phyloP scores from a whole-genome alignment of 2,329 filamentous ascomycete species.

The Stagonosporopsis vannaccii region DNA sequence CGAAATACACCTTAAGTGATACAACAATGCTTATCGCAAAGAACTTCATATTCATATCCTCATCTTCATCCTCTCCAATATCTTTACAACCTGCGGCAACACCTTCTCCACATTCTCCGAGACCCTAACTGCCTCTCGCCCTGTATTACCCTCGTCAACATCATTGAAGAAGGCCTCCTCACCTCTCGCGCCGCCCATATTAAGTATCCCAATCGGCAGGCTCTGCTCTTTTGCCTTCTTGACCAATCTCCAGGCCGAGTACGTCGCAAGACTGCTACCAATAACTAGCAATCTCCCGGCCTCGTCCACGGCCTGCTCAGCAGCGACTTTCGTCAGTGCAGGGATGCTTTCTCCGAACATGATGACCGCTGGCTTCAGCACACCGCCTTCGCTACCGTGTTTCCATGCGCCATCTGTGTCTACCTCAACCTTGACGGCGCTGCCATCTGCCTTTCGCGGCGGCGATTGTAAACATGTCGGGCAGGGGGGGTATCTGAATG shows the following conservation, averaged over 20 bases:
- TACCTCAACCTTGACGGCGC: slow-evolving; percentile 63
- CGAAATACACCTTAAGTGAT: background rate
- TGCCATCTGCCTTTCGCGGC: slow-evolving; percentile 65
- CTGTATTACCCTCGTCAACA: slow-evolving; percentile 55
- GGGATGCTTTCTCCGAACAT: slow-evolving; percentile 96
- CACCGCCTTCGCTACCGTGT: slow-evolving; percentile 63
- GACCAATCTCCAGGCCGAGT: slow-evolving; percentile 90
- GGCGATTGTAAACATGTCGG: slow-evolving; percentile 76
- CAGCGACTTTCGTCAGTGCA: slow-evolving; percentile 71
- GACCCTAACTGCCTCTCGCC: slow-evolving; percentile 49
- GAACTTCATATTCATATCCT: background rate
- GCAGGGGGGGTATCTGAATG: slow-evolving; percentile 90
- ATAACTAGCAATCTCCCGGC: slow-evolving; percentile 77
- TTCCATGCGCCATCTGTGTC: slow-evolving; percentile 83
- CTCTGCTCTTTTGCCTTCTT: slow-evolving; percentile 81
- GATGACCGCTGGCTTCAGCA: slow-evolving; percentile 90
- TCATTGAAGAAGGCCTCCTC: slow-evolving; percentile 75
- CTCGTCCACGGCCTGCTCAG: slow-evolving; percentile 80
- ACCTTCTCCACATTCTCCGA: slow-evolving; percentile 52
- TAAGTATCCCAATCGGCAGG: slow-evolving; percentile 87
- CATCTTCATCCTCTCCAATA: slow-evolving; percentile 28
- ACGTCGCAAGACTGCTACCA: slow-evolving; percentile 91
- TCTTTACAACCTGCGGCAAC: slow-evolving; percentile 39
- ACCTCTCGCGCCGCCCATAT: slow-evolving; percentile 82
- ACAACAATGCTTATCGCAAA: background rate